phyloP scores from a whole-genome alignment of 2,329 filamentous ascomycete genomes.

The Colletotrichum sp. region DNA sequence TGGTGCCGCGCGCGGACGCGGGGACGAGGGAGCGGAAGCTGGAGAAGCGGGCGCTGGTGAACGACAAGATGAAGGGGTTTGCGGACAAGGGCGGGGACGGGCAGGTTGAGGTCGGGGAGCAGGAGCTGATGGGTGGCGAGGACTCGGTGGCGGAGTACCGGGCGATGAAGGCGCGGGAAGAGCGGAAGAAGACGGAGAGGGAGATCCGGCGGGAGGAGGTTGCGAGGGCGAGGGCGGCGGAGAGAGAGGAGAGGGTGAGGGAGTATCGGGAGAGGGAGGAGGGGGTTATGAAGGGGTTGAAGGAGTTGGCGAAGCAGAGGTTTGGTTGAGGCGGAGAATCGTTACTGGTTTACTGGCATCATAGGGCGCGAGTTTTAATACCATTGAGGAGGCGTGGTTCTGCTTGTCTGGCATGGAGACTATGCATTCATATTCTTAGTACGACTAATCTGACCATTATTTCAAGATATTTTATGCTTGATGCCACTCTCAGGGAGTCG shows the following conservation, averaged over 20 bases:
- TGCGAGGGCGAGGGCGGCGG: conserved; percentile 73
- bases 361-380: neutral
- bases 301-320: conserved; percentile 76
- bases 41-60: conserved; percentile 80
- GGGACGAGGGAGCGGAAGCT: conserved; percentile 83
- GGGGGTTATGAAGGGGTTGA: conserved; percentile 82
- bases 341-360: neutral
- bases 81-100: conserved; percentile 52
- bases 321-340: conserved; percentile 61
- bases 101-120: conserved; percentile 66
- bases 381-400: neutral
- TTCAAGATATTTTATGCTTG: neutral
- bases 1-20: conserved; percentile 81
- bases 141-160: conserved; percentile 72
- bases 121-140: conserved; percentile 78
- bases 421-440: neutral
- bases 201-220: conserved; percentile 85
- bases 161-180: conserved; percentile 66
- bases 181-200: conserved; percentile 81
- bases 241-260: conserved; percentile 78
- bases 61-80: conserved; percentile 77
- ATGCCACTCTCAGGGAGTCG: neutral
- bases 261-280: conserved; percentile 80
- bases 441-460: neutral
- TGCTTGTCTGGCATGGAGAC: neutral